Evolutionary conservation across 306 rosid genomes (phyloP).

Genomic region (Betula pendula): DNA sequence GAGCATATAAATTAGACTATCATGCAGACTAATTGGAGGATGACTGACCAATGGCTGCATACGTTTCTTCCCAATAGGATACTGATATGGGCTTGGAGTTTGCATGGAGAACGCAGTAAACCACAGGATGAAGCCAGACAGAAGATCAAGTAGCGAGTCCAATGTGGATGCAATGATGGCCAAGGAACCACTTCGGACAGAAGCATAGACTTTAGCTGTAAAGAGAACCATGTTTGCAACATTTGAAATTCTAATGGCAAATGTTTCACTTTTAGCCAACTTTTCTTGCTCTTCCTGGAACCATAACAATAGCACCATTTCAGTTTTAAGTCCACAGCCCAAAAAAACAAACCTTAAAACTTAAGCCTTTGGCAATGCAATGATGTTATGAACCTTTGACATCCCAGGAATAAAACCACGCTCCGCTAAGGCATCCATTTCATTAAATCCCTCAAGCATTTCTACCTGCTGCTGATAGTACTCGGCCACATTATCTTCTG

Average conservation of each 20-base stretch:
- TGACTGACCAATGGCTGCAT: slow-evolving; percentile 92
- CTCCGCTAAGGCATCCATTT: slow-evolving; percentile 88
- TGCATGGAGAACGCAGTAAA: slow-evolving; percentile 99
- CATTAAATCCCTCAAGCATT: slow-evolving; percentile 93
- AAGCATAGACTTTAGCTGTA: slow-evolving; percentile 89
- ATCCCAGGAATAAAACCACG: slow-evolving; percentile 85
- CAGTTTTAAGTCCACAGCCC: slow-evolving; percentile 13
- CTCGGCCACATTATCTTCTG: slow-evolving; percentile 85
- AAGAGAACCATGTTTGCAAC: slow-evolving; percentile 91
- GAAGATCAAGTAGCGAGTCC: slow-evolving; percentile 96
- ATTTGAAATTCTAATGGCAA: slow-evolving; percentile 92
- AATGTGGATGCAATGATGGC: slow-evolving; percentile 97
- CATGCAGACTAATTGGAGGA: slow-evolving; percentile 11
- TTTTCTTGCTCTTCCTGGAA: slow-evolving; percentile 85
- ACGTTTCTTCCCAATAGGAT: slow-evolving; percentile 94
- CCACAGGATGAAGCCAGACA: slow-evolving; percentile 97
- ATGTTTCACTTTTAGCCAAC: slow-evolving; percentile 79
- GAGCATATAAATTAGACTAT: background rate
- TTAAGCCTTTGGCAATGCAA: background rate
- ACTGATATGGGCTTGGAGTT: slow-evolving; percentile 94
- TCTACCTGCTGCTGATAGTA: slow-evolving; percentile 97
- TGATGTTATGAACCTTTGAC: slow-evolving; percentile 70
- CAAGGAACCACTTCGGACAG: slow-evolving; percentile 86
- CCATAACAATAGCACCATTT: slow-evolving; percentile 17
- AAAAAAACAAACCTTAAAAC: slow-evolving; percentile 12